Conservation (phyloP, 805 yeast genomes). For the Kodamaea jinghongensis region DNA sequence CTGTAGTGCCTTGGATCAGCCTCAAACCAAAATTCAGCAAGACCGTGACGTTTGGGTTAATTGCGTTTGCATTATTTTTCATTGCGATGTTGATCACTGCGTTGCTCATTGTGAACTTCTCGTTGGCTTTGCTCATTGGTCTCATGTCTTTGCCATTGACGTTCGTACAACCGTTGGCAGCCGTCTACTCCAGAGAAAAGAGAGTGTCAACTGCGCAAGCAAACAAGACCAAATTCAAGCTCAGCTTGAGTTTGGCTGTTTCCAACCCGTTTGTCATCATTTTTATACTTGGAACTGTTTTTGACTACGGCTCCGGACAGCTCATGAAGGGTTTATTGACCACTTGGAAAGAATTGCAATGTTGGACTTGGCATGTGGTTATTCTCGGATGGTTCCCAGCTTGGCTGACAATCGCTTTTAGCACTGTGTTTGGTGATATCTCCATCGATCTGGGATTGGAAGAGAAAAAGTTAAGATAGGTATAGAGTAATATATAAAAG, state of each 20-base stretch:
- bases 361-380: slow-evolving; percentile 83
- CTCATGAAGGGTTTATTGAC: slow-evolving; percentile 52
- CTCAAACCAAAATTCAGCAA: slow-evolving; percentile 15
- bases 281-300: slow-evolving; percentile 23
- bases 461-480: slow-evolving; percentile 5
- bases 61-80: slow-evolving; percentile 50
- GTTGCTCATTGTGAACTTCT: slow-evolving; percentile 76
- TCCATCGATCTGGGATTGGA: slow-evolving; percentile 13
- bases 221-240: slow-evolving; percentile 15
- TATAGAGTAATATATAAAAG: background rate
- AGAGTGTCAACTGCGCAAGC: slow-evolving; percentile 9
- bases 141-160: slow-evolving; percentile 73
- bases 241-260: slow-evolving; percentile 31
- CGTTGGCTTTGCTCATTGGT: slow-evolving; percentile 74
- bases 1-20: slow-evolving; percentile 12
- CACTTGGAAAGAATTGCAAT: slow-evolving; percentile 66
- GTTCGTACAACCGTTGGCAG: slow-evolving; percentile 44
- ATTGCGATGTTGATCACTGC: slow-evolving; percentile 72
- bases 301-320: slow-evolving; percentile 34
- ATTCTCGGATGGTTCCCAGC: slow-evolving; percentile 78
- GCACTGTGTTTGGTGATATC: slow-evolving; percentile 27
- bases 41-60: slow-evolving; percentile 23
- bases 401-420: slow-evolving; percentile 52
- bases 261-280: slow-evolving; percentile 52
- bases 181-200: slow-evolving; percentile 9